These are phyloP conservation scores for Syzygium malaccense DNA, from an alignment of 441 rosid species.

Conservation along the genomic window DNA sequence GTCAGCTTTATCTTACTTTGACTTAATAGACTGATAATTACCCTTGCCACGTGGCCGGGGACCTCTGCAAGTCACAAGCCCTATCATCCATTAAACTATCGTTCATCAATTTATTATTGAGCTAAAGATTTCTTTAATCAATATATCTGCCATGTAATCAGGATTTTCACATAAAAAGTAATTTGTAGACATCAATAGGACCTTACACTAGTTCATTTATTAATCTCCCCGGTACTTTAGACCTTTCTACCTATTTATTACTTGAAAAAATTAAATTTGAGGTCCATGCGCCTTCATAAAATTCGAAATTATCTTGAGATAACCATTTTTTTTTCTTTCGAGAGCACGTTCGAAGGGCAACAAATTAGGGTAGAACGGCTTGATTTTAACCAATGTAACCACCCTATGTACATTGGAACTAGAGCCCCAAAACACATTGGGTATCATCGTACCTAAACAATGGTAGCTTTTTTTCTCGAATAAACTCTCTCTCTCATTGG, in stretches of 20 bases:
- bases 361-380: not conserved
- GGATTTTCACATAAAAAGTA: not conserved
- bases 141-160: not conserved
- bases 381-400: not conserved
- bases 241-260: not conserved
- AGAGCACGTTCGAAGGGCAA: not conserved
- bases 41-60: not conserved
- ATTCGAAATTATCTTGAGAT: not conserved
- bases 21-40: not conserved
- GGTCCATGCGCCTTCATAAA: not conserved
- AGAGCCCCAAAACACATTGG: not conserved
- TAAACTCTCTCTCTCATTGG: slow-evolving; percentile 1
- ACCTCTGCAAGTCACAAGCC: not conserved
- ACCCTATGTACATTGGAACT: not conserved
- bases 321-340: not conserved
- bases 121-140: not conserved
- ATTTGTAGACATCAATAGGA: not conserved
- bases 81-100: not conserved
- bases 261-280: not conserved
- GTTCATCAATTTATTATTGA: not conserved
- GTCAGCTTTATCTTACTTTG: not conserved
- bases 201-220: not conserved
- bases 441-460: not conserved
- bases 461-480: not conserved
- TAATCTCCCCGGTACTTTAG: not conserved